Base-by-base conservation (phyloP, 2,329 filamentous ascomycete species). In the Cladosporium sp. region DNA sequence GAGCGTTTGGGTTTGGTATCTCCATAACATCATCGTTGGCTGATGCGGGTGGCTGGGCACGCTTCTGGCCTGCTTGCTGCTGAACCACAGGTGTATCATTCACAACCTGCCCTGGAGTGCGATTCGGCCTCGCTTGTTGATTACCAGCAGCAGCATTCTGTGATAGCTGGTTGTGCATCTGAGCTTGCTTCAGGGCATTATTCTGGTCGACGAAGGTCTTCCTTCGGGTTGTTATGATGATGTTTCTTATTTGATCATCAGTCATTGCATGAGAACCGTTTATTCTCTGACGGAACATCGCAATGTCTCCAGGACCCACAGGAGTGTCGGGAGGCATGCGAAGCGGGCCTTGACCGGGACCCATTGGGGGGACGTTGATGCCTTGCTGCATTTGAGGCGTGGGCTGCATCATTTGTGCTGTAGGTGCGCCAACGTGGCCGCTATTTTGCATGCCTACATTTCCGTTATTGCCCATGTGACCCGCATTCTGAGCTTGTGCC, bases 221-320 rank as follows among this genome's bases (percentile, higher is more conserved):
- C 15, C 24, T 38, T 3, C 61, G 61, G n/a, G 30, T 64, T 47
- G 69, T 67, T 36, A 70, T 61, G 26, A 77, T 67, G 32, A 79
- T 49, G 0, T 76, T 71, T 41, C 78, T 75, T 24, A 84, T 72
- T 61, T 81, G 76, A 4, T 84, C 82, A 68, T 84, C 81, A 4
- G 73, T 76, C 59, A 77, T 64, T 24, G 34, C 11, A 24, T 58
- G 58, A 55, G 74, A 69, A 32, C 78, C 74, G 24, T 74, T 71
- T 15, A 80, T 66, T 41, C 71, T 74, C 57, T 71, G 69, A 41
- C 81, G 77, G 67, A 79, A 76, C 24, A 69, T 68, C 57, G 78
- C 73, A 21, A 83, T 72, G 21, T 84, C 81, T 59, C 81, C 75
- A 4, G 75, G 72, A 0, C 78, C 78, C 26, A 78, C 75, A 41